Evolutionary conservation across 139 green algal genomes (phyloP).

Genomic region (Astrephomene gubernaculifera): DNA sequence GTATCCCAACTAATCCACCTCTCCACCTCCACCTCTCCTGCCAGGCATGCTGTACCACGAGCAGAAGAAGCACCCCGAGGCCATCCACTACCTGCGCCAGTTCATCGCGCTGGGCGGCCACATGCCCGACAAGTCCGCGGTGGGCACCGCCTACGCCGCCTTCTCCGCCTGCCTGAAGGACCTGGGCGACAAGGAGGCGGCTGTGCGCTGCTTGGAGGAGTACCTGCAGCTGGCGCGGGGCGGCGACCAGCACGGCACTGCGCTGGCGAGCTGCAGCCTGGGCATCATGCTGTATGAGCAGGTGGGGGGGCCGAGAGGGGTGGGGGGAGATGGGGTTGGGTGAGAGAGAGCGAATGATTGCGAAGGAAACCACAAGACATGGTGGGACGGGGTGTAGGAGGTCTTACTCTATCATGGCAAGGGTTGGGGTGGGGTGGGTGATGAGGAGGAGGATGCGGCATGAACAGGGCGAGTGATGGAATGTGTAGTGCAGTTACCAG

Average conservation of each 20-base stretch:
- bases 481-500: no score
- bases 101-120: slow-evolving; percentile 44
- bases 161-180: slow-evolving; percentile 62
- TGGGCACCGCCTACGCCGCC: slow-evolving; percentile 66
- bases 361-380: no score
- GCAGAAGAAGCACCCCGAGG: slow-evolving; percentile 55
- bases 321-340: no score
- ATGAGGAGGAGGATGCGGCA: no score
- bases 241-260: slow-evolving; percentile 55
- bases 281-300: slow-evolving; percentile 76
- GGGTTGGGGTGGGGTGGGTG: no score
- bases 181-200: slow-evolving; percentile 50
- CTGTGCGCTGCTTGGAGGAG: slow-evolving; percentile 60
- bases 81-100: slow-evolving; percentile 51
- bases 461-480: no score
- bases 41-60: slow-evolving; percentile 60
- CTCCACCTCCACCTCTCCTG: not conserved
- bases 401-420: no score
- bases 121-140: slow-evolving; percentile 60
- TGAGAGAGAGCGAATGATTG: no score
- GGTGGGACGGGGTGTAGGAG: no score
- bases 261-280: slow-evolving; percentile 76
- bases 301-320: no score
- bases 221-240: slow-evolving; percentile 61
- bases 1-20: no score